Percentiles rank a stretch among this genome's conserved stretches.
These are phyloP conservation scores for Wallemia ichthyophaga DNA, from an alignment of 1,284 basidiomycete species.

Conservation along the genomic window DNA sequence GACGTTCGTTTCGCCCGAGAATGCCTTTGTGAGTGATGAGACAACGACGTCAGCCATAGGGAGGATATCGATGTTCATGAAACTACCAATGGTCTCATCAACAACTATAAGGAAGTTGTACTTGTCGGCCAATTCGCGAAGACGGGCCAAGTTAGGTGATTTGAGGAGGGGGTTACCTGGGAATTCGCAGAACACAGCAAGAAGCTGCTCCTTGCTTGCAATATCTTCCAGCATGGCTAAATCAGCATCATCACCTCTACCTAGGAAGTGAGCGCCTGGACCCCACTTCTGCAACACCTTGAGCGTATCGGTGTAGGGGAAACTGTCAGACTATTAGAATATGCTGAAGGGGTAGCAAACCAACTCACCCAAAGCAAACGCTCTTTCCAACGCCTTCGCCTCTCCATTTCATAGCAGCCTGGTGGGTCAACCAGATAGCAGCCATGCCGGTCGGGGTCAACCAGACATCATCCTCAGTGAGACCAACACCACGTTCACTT, in stretches of 20 bases:
- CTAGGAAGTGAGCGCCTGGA: conserved; percentile 70
- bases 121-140: conserved; percentile 56
- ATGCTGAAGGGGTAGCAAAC: conserved; percentile 2
- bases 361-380: conserved; percentile 57
- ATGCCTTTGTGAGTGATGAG: conserved; percentile 77
- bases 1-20: conserved; percentile 79
- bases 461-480: conserved; percentile 61
- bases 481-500: conserved; percentile 15
- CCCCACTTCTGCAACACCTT: conserved; percentile 95
- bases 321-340: conserved; percentile 24
- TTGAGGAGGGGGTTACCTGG: conserved; percentile 80
- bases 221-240: conserved; percentile 34
- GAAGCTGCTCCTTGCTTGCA: conserved; percentile 16
- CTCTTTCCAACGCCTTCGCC: conserved; percentile 32
- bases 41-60: conserved; percentile 77
- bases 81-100: conserved; percentile 90
- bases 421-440: conserved; percentile 72
- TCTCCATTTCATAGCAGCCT: conserved; percentile 28
- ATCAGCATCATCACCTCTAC: conserved; percentile 44
- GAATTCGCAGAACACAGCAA: conserved; percentile 38
- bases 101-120: conserved; percentile 67
- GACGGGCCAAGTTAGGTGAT: conserved; percentile 42
- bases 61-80: conserved; percentile 76
- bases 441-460: conserved; percentile 69
- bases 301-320: conserved; percentile 90